Evolutionary conservation across 306 rosid species (phyloP).

Genomic region (Trifolium pratense): DNA sequence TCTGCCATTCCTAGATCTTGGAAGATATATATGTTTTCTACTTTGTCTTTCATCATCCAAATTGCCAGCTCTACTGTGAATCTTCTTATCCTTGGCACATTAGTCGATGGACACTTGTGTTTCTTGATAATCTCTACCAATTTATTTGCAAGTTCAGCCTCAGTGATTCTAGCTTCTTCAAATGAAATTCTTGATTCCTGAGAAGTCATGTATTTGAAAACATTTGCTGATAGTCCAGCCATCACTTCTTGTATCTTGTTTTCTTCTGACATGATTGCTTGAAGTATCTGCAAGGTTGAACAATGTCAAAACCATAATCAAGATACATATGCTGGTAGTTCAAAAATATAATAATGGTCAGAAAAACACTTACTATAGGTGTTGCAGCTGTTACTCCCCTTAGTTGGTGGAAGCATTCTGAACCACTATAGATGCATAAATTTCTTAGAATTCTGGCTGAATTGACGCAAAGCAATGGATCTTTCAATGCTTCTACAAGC

Average conservation of each 20-base stretch:
- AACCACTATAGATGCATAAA: slow-evolving; percentile 68
- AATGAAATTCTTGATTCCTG: slow-evolving; percentile 67
- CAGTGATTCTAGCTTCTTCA: slow-evolving; percentile 59
- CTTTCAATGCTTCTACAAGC: slow-evolving; percentile 60
- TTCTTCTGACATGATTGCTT: slow-evolving; percentile 68
- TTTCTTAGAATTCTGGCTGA: slow-evolving; percentile 84
- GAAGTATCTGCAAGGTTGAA: slow-evolving; percentile 58
- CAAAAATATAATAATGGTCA: not conserved
- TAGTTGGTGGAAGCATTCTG: slow-evolving; percentile 60
- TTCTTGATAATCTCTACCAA: slow-evolving; percentile 64
- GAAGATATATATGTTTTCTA: slow-evolving; percentile 53
- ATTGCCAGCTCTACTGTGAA: slow-evolving; percentile 73
- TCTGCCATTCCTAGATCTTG: slow-evolving; percentile 57
- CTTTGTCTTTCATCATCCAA: slow-evolving; percentile 89
- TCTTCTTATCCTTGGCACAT: slow-evolving; percentile 86
- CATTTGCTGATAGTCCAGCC: slow-evolving; percentile 79
- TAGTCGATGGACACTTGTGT: slow-evolving; percentile 64
- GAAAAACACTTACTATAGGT: slow-evolving; percentile 66
- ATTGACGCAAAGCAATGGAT: slow-evolving; percentile 61
- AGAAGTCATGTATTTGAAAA: slow-evolving; percentile 65
- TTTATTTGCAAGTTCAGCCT: slow-evolving; percentile 59
- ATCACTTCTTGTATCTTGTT: slow-evolving; percentile 88
- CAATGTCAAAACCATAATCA: slow-evolving; percentile 26
- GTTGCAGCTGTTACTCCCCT: slow-evolving; percentile 62
- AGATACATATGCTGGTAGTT: not conserved